Base-by-base conservation (phyloP, 768 basidiomycete genomes). In the Leccinum obscurum region DNA sequence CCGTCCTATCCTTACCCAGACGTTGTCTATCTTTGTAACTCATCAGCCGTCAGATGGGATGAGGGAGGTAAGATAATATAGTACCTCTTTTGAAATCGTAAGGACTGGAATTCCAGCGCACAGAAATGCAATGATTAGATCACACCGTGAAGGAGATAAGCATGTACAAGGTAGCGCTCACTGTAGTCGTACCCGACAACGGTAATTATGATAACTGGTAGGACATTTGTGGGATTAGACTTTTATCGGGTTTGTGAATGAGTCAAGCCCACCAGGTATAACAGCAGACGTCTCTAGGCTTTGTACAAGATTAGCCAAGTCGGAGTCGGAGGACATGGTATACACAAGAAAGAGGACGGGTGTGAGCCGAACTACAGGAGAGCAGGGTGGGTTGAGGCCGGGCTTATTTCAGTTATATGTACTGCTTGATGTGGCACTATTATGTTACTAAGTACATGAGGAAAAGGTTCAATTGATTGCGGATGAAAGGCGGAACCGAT, bases 131-230 rank as follows among this genome's bases (percentile, higher is more conserved):
- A 44, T 44, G 13, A 48, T 53, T 32, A 6, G 10, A 14, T 41
- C 1, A 28, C 17, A 34, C 10, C n/a, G 5, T 35, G 10, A 30
- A 17, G 2, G 41, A 44, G 41, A 20, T n/a, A 35, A 52, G 15
- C 22, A 22, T 35, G 35, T 13, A 48, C 15, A 14, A 13, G 10
- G 6, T 7, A 3, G 6, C 17, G 7, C 66, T 58, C 48, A 61
- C 66, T 6, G 17, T 67, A 66, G 49, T 66, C 66, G 44, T 66
- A 67, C 49, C 50, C 57, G 32, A 67, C 44, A 14, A 54, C 6
- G 28, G 52, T 39, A 22, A 57, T 54, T 13, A 60, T 44, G 14
- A 53, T 14, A 9, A 61, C 66, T 66, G 8, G 4, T n/a, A n/a
- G 37, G 6, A 20, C 14, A 5, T 5, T 14, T 15, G 5, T 54